phyloP scores from a whole-genome alignment of 225 moss, liverwort and hornwort genomes.

The Ulota crispa region DNA sequence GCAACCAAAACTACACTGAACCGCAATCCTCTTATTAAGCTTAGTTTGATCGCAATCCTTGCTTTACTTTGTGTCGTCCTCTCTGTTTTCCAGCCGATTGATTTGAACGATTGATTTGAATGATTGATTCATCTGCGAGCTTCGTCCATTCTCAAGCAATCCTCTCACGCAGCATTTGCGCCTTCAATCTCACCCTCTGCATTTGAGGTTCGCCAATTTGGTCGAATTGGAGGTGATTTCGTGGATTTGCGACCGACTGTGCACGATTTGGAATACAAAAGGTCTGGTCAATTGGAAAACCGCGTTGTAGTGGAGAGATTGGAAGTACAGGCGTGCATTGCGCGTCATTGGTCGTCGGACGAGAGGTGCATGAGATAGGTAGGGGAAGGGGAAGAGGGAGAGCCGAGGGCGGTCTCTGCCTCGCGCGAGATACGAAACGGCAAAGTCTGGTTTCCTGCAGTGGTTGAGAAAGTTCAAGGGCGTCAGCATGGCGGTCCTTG shows the following conservation, averaged over 20 bases:
- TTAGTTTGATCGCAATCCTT: too few relatives aligned
- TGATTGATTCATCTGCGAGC: background rate
- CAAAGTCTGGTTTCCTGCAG: constrained; percentile 19
- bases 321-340: constrained; percentile 24
- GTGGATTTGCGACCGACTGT: background rate
- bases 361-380: constrained; percentile 19
- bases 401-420: constrained; percentile 12
- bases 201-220: background rate
- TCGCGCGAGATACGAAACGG: constrained; percentile 48
- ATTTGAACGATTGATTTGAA: too few relatives aligned
- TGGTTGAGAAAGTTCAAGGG: constrained; percentile 34
- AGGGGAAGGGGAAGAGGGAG: background rate
- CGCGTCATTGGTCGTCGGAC: background rate
- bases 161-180: background rate
- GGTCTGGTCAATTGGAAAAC: background rate
- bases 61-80: too few relatives aligned
- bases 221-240: background rate
- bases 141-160: background rate
- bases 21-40: background rate
- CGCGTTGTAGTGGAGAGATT: constrained; percentile 1
- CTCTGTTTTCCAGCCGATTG: too few relatives aligned
- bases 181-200: background rate
- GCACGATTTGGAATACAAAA: background rate
- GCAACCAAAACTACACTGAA: background rate
- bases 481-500: constrained; percentile 46